Conservation (phyloP, 495 filamentous ascomycete genomes). For the Trichocladium uniseriatum region DNA sequence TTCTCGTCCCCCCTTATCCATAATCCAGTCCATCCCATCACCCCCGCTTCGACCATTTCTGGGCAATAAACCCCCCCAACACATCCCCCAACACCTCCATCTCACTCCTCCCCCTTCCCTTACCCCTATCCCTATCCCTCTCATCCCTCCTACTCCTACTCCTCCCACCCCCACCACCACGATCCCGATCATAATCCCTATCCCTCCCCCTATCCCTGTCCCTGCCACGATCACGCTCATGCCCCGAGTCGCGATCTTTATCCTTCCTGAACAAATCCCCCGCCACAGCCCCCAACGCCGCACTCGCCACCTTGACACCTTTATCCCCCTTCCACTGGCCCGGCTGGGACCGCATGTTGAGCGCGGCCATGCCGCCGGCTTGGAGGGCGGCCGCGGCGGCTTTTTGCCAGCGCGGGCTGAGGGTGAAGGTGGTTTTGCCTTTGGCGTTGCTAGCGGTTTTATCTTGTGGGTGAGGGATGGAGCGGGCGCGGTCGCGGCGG, state of each 20-base stretch:
- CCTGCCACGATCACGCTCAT: not conserved
- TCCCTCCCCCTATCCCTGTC: not conserved
- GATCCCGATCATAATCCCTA: too few relatives aligned
- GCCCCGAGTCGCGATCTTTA: constrained; percentile 12
- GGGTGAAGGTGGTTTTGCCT: not conserved
- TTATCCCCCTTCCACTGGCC: constrained; percentile 35
- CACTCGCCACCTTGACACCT: constrained; percentile 32
- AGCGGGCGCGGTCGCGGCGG: not conserved
- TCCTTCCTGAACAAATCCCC: constrained; percentile 17
- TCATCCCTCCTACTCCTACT: not conserved
- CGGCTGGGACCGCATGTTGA: constrained; percentile 29
- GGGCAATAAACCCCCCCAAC: constrained; percentile 13
- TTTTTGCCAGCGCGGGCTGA: constrained; percentile 19
- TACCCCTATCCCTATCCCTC: constrained; percentile 1
- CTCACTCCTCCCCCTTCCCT: too few relatives aligned
- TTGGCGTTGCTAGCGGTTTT: too few relatives aligned
- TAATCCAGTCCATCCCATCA: not conserved
- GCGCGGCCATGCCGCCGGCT: constrained; percentile 32
- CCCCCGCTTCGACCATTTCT: constrained; percentile 2
- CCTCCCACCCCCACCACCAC: too few relatives aligned
- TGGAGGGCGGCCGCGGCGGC: constrained; percentile 29
- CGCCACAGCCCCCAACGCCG: constrained; percentile 34
- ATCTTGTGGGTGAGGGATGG: not conserved
- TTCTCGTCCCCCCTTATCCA: not conserved
- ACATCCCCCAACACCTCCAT: constrained; percentile 4